Conservation (phyloP, 306 rosid species). For the Alnus glutinosa region DNA sequence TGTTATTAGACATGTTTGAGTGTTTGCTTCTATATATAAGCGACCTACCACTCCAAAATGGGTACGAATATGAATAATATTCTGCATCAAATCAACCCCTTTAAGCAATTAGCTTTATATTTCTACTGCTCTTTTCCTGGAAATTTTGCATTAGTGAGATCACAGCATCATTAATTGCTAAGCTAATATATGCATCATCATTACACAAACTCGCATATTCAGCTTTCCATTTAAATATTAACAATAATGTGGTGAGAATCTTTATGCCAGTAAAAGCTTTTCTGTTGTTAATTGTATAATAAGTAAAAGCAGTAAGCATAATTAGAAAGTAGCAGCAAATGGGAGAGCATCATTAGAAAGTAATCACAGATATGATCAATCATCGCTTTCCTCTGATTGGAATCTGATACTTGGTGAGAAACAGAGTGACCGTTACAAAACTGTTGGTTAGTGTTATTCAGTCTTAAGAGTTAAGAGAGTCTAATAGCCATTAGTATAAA, state of each 20-base stretch:
- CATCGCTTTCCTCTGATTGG: conserved; percentile 26
- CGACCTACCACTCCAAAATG: conserved; percentile 11
- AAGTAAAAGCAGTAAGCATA: conserved; percentile 18
- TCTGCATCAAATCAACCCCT: conserved; percentile 33
- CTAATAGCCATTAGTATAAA: conserved; percentile 1
- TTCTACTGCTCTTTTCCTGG: conserved; percentile 11
- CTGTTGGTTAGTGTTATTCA: conserved; percentile 9
- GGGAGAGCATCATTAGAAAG: conserved; percentile 35
- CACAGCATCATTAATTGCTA: conserved; percentile 15
- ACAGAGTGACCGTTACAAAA: not conserved
- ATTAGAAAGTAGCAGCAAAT: conserved; percentile 2
- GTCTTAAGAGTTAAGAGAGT: not conserved
- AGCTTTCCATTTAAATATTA: not conserved
- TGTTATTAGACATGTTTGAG: conserved; percentile 8
- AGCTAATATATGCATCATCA: conserved; percentile 21
- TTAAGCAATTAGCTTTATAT: conserved; percentile 25
- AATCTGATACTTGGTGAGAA: conserved; percentile 37
- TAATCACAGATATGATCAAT: conserved; percentile 21
- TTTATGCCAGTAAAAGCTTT: conserved; percentile 21
- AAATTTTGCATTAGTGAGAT: conserved; percentile 24
- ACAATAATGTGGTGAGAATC: conserved; percentile 7
- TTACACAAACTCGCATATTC: conserved; percentile 16
- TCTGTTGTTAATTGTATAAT: not conserved
- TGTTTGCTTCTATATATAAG: conserved; percentile 35
- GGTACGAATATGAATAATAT: conserved; percentile 30